These are phyloP conservation scores for Rhynchosporium graminicola DNA, from an alignment of 2,329 filamentous ascomycete species.

Conservation along the genomic window DNA sequence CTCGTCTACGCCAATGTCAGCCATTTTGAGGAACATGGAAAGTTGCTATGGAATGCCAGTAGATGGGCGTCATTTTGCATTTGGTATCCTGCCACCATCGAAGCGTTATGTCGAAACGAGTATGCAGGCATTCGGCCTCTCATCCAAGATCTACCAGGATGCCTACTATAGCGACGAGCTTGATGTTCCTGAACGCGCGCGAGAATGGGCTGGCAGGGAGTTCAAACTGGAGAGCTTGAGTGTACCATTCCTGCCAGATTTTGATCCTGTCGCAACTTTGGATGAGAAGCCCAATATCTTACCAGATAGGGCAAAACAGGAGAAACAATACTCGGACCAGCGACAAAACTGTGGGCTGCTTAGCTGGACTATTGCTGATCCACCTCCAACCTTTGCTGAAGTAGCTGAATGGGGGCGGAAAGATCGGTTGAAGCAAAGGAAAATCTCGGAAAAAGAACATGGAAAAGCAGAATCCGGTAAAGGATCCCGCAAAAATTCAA, in stretches of 20 bases:
- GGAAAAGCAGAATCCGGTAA: neutral
- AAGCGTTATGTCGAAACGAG: constrained; percentile 53
- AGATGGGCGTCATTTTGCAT: constrained; percentile 40
- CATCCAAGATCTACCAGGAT: constrained; percentile 77
- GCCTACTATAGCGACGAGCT: constrained; percentile 81
- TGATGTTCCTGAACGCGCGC: constrained; percentile 74
- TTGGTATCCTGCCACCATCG: constrained; percentile 44
- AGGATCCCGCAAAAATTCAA: constrained; percentile 32
- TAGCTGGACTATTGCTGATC: constrained; percentile 74
- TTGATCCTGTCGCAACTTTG: constrained; percentile 64
- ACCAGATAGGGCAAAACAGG: constrained; percentile 53
- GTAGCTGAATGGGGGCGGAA: constrained; percentile 68
- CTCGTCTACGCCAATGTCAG: constrained; percentile 16
- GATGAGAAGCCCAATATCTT: constrained; percentile 48
- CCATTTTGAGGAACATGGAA: constrained; percentile 24
- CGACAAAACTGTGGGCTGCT: constrained; percentile 61
- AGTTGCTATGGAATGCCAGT: constrained; percentile 15
- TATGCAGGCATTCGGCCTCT: constrained; percentile 57
- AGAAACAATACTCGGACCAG: constrained; percentile 52
- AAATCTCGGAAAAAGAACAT: constrained; percentile 9
- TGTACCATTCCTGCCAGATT: constrained; percentile 76
- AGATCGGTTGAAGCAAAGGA: constrained; percentile 31
- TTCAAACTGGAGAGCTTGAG: constrained; percentile 77
- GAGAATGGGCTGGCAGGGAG: constrained; percentile 86
- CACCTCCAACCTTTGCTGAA: constrained; percentile 70